A percentile compares a stretch with the other conserved stretches of the same genome.
These are phyloP conservation scores for Capsicum rhomboideum DNA, from an alignment of 257 asterid species.

Conservation along the genomic window DNA sequence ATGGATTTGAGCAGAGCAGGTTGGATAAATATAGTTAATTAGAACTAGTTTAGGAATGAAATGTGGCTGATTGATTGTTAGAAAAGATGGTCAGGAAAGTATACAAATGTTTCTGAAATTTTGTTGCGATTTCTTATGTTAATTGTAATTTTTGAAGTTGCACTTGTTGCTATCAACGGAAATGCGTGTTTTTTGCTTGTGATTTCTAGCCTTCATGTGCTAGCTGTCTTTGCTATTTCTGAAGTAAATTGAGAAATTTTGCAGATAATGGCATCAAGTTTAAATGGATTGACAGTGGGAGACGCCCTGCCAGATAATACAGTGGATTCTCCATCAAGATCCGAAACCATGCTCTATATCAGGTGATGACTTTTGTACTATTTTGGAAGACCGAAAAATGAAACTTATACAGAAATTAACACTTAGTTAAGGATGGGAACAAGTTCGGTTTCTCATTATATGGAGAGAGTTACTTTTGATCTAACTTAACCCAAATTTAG, in stretches of 20 bases:
- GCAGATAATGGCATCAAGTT: conserved; percentile 98
- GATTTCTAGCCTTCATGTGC: neutral
- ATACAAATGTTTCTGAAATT: neutral
- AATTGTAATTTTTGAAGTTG: neutral
- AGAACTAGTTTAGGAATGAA: neutral
- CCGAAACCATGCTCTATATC: conserved; percentile 52
- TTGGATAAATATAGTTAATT: neutral
- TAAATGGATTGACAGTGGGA: conserved; percentile 89
- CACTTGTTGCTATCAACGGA: neutral
- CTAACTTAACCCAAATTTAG: neutral
- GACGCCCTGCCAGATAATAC: conserved; percentile 57
- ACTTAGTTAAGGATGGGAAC: neutral
- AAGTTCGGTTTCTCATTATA: neutral
- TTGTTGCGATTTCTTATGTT: neutral
- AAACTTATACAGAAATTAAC: neutral
- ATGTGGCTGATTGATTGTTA: neutral
- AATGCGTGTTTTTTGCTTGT: neutral
- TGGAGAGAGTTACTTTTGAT: neutral
- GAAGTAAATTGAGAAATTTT: neutral
- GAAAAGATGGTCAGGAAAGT: neutral
- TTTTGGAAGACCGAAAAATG: neutral
- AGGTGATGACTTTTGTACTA: conserved; percentile 27
- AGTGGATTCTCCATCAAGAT: conserved; percentile 77
- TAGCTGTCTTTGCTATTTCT: neutral
- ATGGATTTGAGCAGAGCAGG: neutral